phyloP scores from a whole-genome alignment of 75 land plant species.

The Gnetum montanum region DNA sequence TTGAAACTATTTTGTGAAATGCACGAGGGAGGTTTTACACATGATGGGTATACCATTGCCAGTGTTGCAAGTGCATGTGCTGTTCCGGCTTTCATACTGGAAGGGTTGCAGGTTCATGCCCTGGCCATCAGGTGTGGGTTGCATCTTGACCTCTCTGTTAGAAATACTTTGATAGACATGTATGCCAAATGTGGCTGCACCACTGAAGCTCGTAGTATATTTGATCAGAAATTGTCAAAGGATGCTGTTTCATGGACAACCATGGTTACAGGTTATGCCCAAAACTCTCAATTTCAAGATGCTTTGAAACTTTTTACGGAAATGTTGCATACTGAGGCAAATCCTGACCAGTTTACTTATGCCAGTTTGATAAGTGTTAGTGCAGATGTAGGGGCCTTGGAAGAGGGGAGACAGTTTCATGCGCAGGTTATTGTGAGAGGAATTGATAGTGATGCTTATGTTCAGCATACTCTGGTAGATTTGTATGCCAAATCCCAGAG shows the following conservation, averaged over 20 bases:
- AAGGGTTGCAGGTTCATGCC: slow-evolving; percentile 33
- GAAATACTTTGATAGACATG: slow-evolving; percentile 40
- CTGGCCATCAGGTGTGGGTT: slow-evolving; percentile 19
- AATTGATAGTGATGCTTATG: slow-evolving; percentile 21
- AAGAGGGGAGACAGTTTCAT: slow-evolving; percentile 33
- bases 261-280: slow-evolving; percentile 44
- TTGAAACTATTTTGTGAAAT: not conserved
- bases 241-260: slow-evolving; percentile 48
- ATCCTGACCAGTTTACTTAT: slow-evolving; percentile 45
- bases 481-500: slow-evolving; percentile 71
- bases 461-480: slow-evolving; percentile 47
- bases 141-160: slow-evolving; percentile 19
- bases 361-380: slow-evolving; percentile 39
- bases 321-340: slow-evolving; percentile 17
- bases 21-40: slow-evolving; percentile 1
- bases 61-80: slow-evolving; percentile 16
- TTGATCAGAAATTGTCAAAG: slow-evolving; percentile 27
- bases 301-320: slow-evolving; percentile 20
- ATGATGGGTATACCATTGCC: slow-evolving; percentile 11
- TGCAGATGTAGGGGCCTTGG: slow-evolving; percentile 25
- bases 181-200: slow-evolving; percentile 32
- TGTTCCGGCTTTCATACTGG: not conserved
- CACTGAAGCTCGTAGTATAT: slow-evolving; percentile 16
- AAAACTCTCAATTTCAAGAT: slow-evolving; percentile 24
- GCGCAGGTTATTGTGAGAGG: slow-evolving; percentile 26